Conservation (phyloP, 495 filamentous ascomycete species). For the Hypoxylon rickii region DNA sequence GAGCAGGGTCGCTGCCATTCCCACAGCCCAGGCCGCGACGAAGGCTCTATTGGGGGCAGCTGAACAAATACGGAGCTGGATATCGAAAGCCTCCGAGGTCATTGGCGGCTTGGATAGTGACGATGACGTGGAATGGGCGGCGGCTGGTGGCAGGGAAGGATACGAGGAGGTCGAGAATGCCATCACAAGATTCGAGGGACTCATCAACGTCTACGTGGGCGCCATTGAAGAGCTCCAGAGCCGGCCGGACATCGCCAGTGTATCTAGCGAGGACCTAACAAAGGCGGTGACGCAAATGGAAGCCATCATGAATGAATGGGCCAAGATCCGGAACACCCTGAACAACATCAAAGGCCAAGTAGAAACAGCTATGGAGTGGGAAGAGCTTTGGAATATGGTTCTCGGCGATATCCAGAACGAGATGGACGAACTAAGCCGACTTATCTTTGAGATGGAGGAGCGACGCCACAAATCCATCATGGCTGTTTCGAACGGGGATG, state of each 20-base stretch:
- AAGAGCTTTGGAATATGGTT: constrained; percentile 92
- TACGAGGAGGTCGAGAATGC: constrained; percentile 87
- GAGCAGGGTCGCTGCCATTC: constrained; percentile 78
- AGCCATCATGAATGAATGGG: constrained; percentile 80
- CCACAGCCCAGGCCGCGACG: constrained; percentile 77
- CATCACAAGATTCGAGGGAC: constrained; percentile 78
- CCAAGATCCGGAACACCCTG: constrained; percentile 72
- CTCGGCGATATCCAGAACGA: constrained; percentile 92
- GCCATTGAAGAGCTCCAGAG: constrained; percentile 88
- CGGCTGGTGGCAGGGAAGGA: constrained; percentile 86
- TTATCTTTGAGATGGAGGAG: constrained; percentile 98
- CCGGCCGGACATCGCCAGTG: constrained; percentile 72
- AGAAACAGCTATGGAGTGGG: constrained; percentile 97
- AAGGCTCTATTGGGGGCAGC: constrained; percentile 78
- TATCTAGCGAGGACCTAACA: constrained; percentile 68
- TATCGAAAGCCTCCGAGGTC: constrained; percentile 84
- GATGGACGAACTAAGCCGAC: constrained; percentile 76
- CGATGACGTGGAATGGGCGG: constrained; percentile 97
- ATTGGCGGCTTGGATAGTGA: constrained; percentile 84
- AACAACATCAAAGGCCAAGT: constrained; percentile 84
- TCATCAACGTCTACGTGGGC: constrained; percentile 86
- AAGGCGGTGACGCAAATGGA: constrained; percentile 86
- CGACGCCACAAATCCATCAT: constrained; percentile 75
- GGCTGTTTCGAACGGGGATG: constrained; percentile 60
- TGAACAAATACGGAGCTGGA: constrained; percentile 90